Evolutionary conservation across 106 monocot genomes (phyloP).

Genomic region (Dioscorea dumetorum): DNA sequence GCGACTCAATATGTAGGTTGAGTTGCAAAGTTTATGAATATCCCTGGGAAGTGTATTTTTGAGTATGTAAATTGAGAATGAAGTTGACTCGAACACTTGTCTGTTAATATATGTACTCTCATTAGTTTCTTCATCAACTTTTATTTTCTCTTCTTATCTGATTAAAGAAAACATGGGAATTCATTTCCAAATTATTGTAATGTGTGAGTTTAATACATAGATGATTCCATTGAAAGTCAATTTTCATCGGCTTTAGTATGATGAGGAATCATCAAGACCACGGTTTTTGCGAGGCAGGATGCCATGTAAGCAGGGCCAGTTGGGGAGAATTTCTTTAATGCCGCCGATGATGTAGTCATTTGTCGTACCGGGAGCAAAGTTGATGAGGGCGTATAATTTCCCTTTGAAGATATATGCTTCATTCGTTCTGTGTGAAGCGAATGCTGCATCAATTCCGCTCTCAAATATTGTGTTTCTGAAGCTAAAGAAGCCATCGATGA

Average conservation of each 20-base stretch:
- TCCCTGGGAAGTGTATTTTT: too few species aligned
- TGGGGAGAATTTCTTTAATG: neutral
- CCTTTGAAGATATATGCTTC: slow-evolving; percentile 10
- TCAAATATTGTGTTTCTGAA: slow-evolving; percentile 3
- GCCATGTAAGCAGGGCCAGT: neutral
- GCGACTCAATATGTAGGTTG: too few species aligned
- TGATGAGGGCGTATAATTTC: slow-evolving; percentile 1
- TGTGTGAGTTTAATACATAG: too few species aligned
- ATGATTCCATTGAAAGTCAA: too few species aligned
- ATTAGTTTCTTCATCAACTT: too few species aligned
- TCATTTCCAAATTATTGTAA: too few species aligned
- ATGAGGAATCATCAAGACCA: neutral
- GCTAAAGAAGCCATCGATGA: neutral
- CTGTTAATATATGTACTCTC: too few species aligned
- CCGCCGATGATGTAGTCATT: slow-evolving; percentile 1
- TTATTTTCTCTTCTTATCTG: too few species aligned
- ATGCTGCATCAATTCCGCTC: slow-evolving; percentile 1
- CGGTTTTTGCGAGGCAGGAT: neutral
- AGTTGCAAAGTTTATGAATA: too few species aligned
- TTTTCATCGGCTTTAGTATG: neutral
- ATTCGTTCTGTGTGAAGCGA: neutral
- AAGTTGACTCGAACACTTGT: too few species aligned
- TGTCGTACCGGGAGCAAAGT: slow-evolving; percentile 1
- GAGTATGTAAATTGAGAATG: too few species aligned
- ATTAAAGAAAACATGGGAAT: too few species aligned